A percentile compares a stretch with the other conserved stretches of the same genome.
Evolutionary conservation across 2,329 filamentous ascomycete genomes (phyloP).

Genomic region (Aspergillus ustus): DNA sequence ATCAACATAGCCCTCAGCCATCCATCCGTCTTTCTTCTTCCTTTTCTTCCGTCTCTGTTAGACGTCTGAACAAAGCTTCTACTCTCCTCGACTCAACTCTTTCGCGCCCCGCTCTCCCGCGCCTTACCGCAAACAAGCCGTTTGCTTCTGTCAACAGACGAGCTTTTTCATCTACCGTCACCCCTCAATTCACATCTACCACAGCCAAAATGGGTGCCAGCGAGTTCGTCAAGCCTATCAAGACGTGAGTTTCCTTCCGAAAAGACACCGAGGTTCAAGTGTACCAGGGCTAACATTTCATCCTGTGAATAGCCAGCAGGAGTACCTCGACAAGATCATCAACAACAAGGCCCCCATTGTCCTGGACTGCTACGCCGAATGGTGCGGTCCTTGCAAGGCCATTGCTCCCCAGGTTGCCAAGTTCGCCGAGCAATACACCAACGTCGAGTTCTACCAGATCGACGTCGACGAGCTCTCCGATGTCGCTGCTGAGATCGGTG

Average conservation of each 20-base stretch:
- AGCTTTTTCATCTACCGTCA: slow-evolving; percentile 34
- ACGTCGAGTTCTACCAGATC: slow-evolving; percentile 81
- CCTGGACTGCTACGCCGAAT: slow-evolving; percentile 84
- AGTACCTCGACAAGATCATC: slow-evolving; percentile 60
- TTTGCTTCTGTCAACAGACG: slow-evolving; percentile 22
- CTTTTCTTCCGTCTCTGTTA: slow-evolving; percentile 21
- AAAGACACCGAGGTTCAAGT: background rate
- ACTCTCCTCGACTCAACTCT: slow-evolving; percentile 17
- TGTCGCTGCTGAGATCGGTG: slow-evolving; percentile 74
- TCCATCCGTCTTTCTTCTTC: slow-evolving; percentile 32
- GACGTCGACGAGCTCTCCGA: slow-evolving; percentile 84
- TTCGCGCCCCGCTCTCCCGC: slow-evolving; percentile 14
- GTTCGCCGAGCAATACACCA: slow-evolving; percentile 62
- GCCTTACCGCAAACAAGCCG: slow-evolving; percentile 1
- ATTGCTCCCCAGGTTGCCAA: slow-evolving; percentile 77
- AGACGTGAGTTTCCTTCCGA: slow-evolving; percentile 25
- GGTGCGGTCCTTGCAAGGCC: slow-evolving; percentile 95
- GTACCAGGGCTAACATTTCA: background rate
- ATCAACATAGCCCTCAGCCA: slow-evolving; percentile 28
- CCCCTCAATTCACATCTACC: slow-evolving; percentile 50
- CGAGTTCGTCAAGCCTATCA: slow-evolving; percentile 31
- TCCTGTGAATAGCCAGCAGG: slow-evolving; percentile 54
- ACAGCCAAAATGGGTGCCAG: slow-evolving; percentile 36
- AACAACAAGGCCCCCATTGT: slow-evolving; percentile 64
- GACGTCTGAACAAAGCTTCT: slow-evolving; percentile 19